Evolutionary conservation across 352 stramenopile genomes (phyloP), one percentile per base, ranked within the genome.

Genomic region (Pythium chondricola): DNA sequence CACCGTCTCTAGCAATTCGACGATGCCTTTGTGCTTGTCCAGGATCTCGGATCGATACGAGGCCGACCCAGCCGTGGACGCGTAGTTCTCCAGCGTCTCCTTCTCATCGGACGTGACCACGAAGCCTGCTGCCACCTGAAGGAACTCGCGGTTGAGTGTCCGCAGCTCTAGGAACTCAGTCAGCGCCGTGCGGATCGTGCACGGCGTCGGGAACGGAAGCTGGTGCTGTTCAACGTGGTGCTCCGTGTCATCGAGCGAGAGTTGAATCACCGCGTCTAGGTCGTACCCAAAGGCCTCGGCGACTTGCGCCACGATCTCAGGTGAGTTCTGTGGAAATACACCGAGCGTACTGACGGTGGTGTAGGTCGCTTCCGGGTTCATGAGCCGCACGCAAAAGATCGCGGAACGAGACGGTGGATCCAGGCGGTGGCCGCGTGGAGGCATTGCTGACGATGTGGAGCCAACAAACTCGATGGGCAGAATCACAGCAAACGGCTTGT

Each of bases 121-220:
- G 40, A 85, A 92, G 4, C 61, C 56, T 13, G 73, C 68, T 2
- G 71, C 63, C 7, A 70, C 56, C 18, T 88, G 63, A 13, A 81
- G 26, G 36, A 68, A 63, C 42, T 82, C 56, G 16, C 70, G 52
- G 6, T 41, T 87, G 10, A 85, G 48, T 0, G 74, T 75, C 32
- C 76, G 83, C 13, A 98, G 50, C 54, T 98, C 93, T 37, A 93
- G 72, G 59, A 97, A 98, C 18, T 83, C 67, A 13, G 78, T 81
- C 2, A 98, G 74, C 39, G 80, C 86, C 3, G 89, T 83, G 14
- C 87, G 73, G 0, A 98, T 63, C 3, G 79, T 95, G 46, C 89
- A 95, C 4, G 91, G 92, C 29, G 81, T 95, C 22, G 91, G 85
- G 57, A 98, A 98, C 5, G 77, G 74, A 1, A 83, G 61, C 36